phyloP scores from a whole-genome alignment of 768 basidiomycete species.

The Phylloporus sp. region DNA sequence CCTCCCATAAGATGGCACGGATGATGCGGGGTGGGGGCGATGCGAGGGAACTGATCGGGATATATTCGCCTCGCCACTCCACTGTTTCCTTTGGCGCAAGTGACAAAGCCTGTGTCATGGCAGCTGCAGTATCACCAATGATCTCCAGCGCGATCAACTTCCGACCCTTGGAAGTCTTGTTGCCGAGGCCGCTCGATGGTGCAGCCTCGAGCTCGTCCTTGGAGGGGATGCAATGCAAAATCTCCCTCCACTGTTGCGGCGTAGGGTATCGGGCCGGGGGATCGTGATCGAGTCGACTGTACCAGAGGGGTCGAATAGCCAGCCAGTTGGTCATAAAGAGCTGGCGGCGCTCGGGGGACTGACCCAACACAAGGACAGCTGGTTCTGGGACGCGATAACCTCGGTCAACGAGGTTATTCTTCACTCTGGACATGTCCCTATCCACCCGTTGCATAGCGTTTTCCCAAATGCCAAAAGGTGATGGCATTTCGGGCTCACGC shows the following conservation, averaged over 20 bases:
- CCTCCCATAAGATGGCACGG: conserved; percentile 14
- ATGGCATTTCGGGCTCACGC: background rate
- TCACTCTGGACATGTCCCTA: background rate
- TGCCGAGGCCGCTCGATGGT: background rate
- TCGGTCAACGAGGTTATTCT: background rate
- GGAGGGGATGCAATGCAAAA: background rate
- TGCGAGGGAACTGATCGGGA: background rate
- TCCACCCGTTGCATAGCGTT: background rate
- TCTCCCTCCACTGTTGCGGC: conserved; percentile 3
- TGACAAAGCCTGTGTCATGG: background rate
- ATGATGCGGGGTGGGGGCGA: background rate
- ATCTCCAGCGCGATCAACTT: conserved; percentile 1
- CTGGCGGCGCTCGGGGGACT: background rate
- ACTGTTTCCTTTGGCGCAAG: background rate
- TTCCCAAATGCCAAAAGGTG: background rate
- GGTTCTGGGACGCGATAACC: conserved; percentile 14
- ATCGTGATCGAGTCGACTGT: conserved; percentile 5
- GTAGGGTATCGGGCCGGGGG: background rate
- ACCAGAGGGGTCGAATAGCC: conserved; percentile 1
- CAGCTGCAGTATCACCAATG: background rate
- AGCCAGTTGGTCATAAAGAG: conserved; percentile 11
- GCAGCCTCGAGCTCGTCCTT: background rate
- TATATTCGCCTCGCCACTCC: background rate
- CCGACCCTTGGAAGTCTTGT: background rate
- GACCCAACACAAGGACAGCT: background rate